Evolutionary conservation across 2,329 filamentous ascomycete genomes (phyloP).

Genomic region (Fusarium ramigenum): DNA sequence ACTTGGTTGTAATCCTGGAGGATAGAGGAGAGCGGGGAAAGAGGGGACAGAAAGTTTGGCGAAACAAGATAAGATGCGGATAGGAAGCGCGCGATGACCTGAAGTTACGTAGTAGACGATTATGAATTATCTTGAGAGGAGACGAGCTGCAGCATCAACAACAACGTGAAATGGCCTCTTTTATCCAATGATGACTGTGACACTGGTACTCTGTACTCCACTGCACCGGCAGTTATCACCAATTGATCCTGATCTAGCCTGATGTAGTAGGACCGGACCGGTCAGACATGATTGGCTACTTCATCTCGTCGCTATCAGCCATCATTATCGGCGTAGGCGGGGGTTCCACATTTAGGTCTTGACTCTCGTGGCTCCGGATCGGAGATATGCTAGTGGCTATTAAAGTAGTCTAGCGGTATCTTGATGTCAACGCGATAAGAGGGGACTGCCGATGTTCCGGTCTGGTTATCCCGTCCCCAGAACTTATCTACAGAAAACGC

Average conservation of each 20-base stretch:
- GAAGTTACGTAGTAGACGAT: neutral
- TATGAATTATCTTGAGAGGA: neutral
- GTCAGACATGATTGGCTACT: neutral
- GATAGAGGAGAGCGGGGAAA: neutral
- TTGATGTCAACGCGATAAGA: neutral
- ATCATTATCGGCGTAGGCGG: neutral
- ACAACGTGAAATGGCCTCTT: neutral
- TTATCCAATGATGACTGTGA: constrained; percentile 1
- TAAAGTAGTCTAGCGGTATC: neutral
- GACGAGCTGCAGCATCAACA: neutral
- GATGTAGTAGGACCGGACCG: neutral
- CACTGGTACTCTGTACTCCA: neutral
- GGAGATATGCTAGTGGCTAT: neutral
- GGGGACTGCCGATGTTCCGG: neutral
- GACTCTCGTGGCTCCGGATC: neutral
- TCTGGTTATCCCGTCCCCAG: neutral
- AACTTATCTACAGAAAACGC: neutral
- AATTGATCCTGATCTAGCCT: neutral
- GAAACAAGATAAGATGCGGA: neutral
- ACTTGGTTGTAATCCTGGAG: neutral
- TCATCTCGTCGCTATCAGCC: neutral
- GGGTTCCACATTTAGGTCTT: neutral
- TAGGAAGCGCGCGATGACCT: neutral
- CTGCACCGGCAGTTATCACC: neutral
- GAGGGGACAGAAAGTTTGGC: neutral